phyloP scores from a whole-genome alignment of 345 rosid genomes.

The Gossypium ekmanianum region DNA sequence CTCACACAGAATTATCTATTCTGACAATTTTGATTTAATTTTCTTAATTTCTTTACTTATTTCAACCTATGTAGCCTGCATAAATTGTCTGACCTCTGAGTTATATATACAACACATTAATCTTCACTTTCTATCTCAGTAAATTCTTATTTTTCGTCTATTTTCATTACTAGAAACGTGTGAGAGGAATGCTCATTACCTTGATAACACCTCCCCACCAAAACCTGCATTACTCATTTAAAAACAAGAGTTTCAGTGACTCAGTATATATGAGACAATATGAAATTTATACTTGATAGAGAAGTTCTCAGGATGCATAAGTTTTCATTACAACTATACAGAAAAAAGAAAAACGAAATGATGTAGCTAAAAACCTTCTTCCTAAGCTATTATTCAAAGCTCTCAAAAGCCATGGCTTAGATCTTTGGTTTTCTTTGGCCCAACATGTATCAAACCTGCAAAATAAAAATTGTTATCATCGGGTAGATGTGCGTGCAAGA shows the following conservation, averaged over 20 bases:
- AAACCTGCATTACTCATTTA: constrained; percentile 49
- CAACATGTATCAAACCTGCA: constrained; percentile 75
- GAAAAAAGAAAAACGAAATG: not conserved
- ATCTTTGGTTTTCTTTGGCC: constrained; percentile 59
- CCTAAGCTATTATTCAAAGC: constrained; percentile 83
- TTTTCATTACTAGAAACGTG: no score
- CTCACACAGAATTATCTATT: no score
- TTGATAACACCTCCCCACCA: constrained; percentile 89
- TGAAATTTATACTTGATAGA: not conserved
- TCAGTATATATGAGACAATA: not conserved
- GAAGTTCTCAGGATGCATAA: not conserved
- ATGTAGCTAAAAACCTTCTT: constrained; percentile 45
- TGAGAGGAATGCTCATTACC: constrained; percentile 37
- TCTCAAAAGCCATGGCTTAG: constrained; percentile 85
- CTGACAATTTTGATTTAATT: no score
- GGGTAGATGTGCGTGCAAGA: not conserved
- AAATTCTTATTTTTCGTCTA: no score
- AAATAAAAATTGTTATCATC: constrained; percentile 3
- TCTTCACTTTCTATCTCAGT: no score
- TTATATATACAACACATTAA: no score
- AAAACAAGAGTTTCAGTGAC: constrained; percentile 5
- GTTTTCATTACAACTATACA: not conserved
- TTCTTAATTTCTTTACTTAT: no score
- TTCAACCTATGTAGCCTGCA: no score
- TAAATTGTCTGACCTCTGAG: no score